Base-by-base conservation (phyloP, 129 eudicot genomes). In the Mikania micrantha region DNA sequence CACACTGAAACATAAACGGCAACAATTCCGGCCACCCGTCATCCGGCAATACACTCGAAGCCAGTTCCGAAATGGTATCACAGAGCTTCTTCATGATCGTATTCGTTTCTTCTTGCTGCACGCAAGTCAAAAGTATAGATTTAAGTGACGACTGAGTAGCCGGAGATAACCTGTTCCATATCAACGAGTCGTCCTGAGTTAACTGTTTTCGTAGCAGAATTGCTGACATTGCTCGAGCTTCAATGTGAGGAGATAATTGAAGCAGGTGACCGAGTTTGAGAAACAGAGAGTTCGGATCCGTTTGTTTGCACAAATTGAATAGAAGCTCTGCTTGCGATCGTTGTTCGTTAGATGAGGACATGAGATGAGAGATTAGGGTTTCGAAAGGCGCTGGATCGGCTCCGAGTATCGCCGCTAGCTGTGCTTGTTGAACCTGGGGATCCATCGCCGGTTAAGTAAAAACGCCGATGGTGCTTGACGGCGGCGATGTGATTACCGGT, bases 1-100 rank as follows among this genome's bases (percentile, higher is more conserved):
- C 99, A 44, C 97, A 94, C 66, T 89, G 93, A 35, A 94, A 94
- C 97, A 94, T 90, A 72, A 94, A 94, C 1, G 99, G 99, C 73
- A 94, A 66, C 9, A 94, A 62, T 34, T 94, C 97, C 15, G 95
- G 93, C 99, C 99, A 94, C 3, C 83, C 82, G 42, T 87, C 85
- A 2, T 94, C 95, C 0, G 87, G 87, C 24, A 94, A 39, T 13
- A 94, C 73, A 57, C 83, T 82, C 0, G 97, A 90, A 20, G 99
- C 99, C 0, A 94, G 87, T 44, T 94, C 99, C 5, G 99, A 90
- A 5, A 94, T 58, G 5, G 99, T 94, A 54, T 94, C 99, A 60
- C 99, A 94, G 0, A 94, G 62, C 84, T 94, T 94, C 73, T 87
- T 94, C 59, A 88, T 80, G 16, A 90, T 87, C 6, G 87, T 64